These are phyloP conservation scores for Amanita thiersii DNA, from an alignment of 768 basidiomycete genomes.

Conservation along the genomic window DNA sequence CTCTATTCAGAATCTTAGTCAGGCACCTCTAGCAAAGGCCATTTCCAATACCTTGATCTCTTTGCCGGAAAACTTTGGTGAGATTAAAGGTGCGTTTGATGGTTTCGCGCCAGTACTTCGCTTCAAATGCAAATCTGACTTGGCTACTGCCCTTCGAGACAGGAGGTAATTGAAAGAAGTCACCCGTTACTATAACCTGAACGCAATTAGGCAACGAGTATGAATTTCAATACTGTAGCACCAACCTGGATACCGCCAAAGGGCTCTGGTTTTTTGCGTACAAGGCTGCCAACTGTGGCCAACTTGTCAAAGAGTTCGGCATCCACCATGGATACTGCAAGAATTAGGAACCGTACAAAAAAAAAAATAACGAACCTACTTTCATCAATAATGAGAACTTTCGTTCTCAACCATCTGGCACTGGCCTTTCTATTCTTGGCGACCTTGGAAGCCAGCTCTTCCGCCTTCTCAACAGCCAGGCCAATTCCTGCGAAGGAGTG, in stretches of 20 bases:
- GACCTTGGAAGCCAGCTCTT: slow-evolving; percentile 57
- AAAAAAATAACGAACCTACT: slow-evolving; percentile 27
- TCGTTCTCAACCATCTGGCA: slow-evolving; percentile 75
- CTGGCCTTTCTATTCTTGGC: slow-evolving; percentile 79
- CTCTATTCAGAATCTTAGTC: slow-evolving; percentile 30
- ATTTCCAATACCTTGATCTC: slow-evolving; percentile 64
- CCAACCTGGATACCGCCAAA: slow-evolving; percentile 92
- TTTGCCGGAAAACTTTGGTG: slow-evolving; percentile 92
- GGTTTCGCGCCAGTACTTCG: slow-evolving; percentile 62
- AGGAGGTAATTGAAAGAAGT: slow-evolving; percentile 97
- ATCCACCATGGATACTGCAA: slow-evolving; percentile 93
- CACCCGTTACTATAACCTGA: slow-evolving; percentile 87
- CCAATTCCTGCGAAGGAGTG: slow-evolving; percentile 97
- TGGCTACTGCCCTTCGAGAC: slow-evolving; percentile 53
- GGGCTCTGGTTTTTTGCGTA: slow-evolving; percentile 59
- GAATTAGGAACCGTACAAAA: not conserved
- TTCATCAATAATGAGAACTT: slow-evolving; percentile 81
- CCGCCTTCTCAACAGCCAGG: slow-evolving; percentile 58
- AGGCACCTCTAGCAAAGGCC: slow-evolving; percentile 3
- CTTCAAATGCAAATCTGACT: slow-evolving; percentile 92
- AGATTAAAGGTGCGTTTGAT: slow-evolving; percentile 85
- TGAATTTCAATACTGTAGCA: not conserved
- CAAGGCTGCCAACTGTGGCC: slow-evolving; percentile 51
- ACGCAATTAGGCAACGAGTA: not conserved
- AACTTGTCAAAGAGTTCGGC: slow-evolving; percentile 91